Evolutionary conservation across 441 rosid genomes (phyloP), one percentile per base, ranked within the genome.

Genomic region (Rhodomyrtus psidioides): DNA sequence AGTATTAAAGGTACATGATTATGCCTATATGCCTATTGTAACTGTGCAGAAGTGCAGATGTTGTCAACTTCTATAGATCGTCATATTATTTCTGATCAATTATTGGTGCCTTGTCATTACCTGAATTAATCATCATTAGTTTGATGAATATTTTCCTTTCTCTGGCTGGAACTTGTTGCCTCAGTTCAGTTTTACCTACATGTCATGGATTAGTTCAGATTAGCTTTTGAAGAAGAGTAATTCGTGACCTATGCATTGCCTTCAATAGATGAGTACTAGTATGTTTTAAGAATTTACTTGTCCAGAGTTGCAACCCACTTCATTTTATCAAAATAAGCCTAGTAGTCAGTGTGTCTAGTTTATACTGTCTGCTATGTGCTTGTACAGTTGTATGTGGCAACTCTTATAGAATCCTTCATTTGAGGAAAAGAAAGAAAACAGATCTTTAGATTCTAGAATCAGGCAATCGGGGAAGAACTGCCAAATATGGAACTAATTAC

Each of bases 1-100:
- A 23, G 88, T 86, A 83, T 60, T 91, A 54, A 91, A 96, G 98
- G 98, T 97, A 86, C 49, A 0, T 70, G 79, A 49, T 21, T 39
- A 21, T 70, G 79, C 49, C 57, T 81, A n/a, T 81, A 62, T 62
- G 75, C 44, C 23, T 81, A 81, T 81, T 81, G 26, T n/a, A 54
- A 56, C n/a, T 81, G 83, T 28, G 53, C 57, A 49, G n/a, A 54
- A 49, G 57, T 51, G 51, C 26, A 51, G 57, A 34, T n/a, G 42
- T 51, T 10, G 5, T 81, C 57, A 49, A n/a, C 83, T 81, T 81
- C 26, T 54, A 81, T 4, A 49, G 9, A 70, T 70, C 79, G 39
- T 70, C 51, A 2, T 70, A 8, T 39, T 39, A 70, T 39, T 70
- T 70, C n/a, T 39, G 49, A 70, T 39, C 51, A 39, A 39, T 21